Percentiles rank a stretch among this genome's conserved stretches.
These are phyloP conservation scores for Scutellaria galericulata DNA, from an alignment of 257 asterid species.

Conservation along the genomic window DNA sequence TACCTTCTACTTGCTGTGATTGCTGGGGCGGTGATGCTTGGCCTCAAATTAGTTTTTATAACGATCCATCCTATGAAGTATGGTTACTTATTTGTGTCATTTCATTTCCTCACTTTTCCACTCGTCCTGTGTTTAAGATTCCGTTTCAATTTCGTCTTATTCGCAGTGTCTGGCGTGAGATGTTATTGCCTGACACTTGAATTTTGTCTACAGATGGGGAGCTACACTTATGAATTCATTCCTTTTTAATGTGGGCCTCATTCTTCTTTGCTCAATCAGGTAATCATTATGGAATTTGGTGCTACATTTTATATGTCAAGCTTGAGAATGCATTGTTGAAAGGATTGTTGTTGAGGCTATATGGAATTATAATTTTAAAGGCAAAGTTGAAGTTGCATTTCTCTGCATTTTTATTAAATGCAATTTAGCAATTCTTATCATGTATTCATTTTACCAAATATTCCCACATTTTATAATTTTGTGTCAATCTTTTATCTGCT, in stretches of 20 bases:
- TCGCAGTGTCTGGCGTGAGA: constrained; percentile 9
- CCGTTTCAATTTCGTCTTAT: neutral
- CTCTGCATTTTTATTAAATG: neutral
- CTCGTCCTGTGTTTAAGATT: neutral
- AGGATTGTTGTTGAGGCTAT: neutral
- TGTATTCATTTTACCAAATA: neutral
- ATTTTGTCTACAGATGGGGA: constrained; percentile 71
- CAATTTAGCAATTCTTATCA: neutral
- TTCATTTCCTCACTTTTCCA: neutral
- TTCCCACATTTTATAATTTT: neutral
- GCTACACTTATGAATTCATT: constrained; percentile 95
- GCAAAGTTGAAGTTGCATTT: constrained; percentile 27
- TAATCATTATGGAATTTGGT: constrained; percentile 37
- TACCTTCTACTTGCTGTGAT: constrained; percentile 94
- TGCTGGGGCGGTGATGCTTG: constrained; percentile 99
- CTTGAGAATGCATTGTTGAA: constrained; percentile 14
- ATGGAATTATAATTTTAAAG: neutral
- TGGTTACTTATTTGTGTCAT: constrained; percentile 24
- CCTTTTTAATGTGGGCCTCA: constrained; percentile 91
- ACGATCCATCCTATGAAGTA: constrained; percentile 99
- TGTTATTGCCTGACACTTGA: constrained; percentile 35
- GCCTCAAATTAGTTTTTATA: constrained; percentile 85
- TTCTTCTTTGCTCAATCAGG: constrained; percentile 96
- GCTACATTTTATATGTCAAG: constrained; percentile 24
- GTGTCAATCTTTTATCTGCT: constrained; percentile 1